These are phyloP conservation scores for Dactylis glomerata DNA, from an alignment of 176 grass and related monocot species.

Conservation along the genomic window DNA sequence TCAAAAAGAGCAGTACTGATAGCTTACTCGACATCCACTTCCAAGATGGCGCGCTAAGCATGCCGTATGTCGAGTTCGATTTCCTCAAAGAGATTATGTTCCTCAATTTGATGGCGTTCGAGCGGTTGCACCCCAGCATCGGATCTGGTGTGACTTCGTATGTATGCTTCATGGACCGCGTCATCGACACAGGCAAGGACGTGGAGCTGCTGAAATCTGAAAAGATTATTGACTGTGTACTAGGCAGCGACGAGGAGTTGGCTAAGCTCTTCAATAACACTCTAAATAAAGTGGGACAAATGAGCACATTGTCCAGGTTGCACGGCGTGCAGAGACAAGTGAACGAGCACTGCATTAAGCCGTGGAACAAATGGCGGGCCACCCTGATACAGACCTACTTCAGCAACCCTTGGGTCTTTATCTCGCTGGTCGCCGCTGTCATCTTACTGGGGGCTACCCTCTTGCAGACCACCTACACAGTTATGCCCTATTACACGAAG, in stretches of 20 bases:
- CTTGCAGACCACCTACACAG: not conserved
- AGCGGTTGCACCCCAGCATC: not conserved
- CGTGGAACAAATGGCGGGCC: not conserved
- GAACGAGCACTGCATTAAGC: not conserved
- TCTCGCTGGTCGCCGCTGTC: not conserved
- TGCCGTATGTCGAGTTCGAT: not conserved
- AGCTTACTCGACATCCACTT: conserved; percentile 53
- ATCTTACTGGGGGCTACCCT: not conserved
- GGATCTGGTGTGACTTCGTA: not conserved
- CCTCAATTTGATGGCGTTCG: not conserved
- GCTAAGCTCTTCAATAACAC: conserved; percentile 12
- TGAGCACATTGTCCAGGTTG: not conserved
- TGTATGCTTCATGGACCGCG: not conserved
- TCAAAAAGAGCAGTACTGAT: conserved; percentile 10
- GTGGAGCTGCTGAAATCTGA: conserved; percentile 39
- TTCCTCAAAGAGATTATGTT: not conserved
- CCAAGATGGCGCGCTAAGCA: not conserved
- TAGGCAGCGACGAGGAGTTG: conserved; percentile 17
- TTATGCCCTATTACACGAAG: too few species aligned
- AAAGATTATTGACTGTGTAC: not conserved
- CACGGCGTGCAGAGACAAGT: not conserved
- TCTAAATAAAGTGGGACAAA: not conserved
- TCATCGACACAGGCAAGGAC: conserved; percentile 20
- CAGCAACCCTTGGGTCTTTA: not conserved
- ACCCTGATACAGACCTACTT: not conserved